Evolutionary conservation across 768 basidiomycete genomes (phyloP).

Genomic region (Phaeolepiota aurea): DNA sequence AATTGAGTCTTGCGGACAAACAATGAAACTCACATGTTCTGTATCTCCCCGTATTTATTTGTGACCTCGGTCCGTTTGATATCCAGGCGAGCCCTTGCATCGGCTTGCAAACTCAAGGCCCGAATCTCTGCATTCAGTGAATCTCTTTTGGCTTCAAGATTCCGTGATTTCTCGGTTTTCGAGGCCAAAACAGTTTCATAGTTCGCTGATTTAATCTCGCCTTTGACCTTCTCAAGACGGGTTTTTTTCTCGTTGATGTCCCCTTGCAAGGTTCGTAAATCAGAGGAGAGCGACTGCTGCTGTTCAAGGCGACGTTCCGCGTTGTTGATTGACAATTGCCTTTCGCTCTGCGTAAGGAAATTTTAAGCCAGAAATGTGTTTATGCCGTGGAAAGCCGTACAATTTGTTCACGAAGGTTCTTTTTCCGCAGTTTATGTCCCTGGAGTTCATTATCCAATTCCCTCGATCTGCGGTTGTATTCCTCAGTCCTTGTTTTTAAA

Average conservation of each 20-base stretch:
- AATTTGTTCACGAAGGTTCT: constrained; percentile 45
- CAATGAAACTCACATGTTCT: constrained; percentile 47
- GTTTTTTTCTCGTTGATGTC: constrained; percentile 67
- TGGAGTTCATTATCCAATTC: constrained; percentile 49
- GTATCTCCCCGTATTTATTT: constrained; percentile 56
- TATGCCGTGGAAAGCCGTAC: constrained; percentile 29
- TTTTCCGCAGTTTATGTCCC: constrained; percentile 43
- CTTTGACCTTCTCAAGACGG: constrained; percentile 51
- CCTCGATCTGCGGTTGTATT: constrained; percentile 53
- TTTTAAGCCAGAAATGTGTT: not conserved
- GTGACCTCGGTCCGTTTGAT: constrained; percentile 63
- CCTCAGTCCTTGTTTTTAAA: constrained; percentile 45
- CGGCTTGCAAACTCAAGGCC: constrained; percentile 68
- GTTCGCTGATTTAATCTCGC: constrained; percentile 48
- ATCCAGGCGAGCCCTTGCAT: constrained; percentile 70
- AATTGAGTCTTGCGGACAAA: not conserved
- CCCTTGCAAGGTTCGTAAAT: constrained; percentile 41
- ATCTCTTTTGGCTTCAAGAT: constrained; percentile 64
- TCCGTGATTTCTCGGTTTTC: constrained; percentile 41
- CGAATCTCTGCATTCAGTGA: constrained; percentile 62
- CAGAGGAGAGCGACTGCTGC: constrained; percentile 42
- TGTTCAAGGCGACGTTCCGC: constrained; percentile 51
- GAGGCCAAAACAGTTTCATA: constrained; percentile 59
- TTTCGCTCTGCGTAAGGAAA: constrained; percentile 31
- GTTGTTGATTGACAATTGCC: constrained; percentile 39